Conservation (phyloP, 225 moss, liverwort and hornwort genomes). For the Anthoceros angustus region DNA sequence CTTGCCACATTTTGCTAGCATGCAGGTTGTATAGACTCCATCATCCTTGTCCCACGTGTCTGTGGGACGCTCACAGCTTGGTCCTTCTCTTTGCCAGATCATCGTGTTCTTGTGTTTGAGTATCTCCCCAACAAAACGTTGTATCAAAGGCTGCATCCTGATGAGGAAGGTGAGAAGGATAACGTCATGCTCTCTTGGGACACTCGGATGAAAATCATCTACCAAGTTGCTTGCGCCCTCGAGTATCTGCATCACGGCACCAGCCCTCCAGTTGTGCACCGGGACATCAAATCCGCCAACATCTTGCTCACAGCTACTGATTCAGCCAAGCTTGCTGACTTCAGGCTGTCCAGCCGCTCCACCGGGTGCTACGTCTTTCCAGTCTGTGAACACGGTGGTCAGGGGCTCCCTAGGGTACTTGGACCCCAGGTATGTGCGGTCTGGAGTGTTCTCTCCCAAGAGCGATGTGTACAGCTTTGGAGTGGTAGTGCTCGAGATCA, state of each 20-base stretch:
- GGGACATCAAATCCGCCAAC: background rate
- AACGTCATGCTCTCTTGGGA: background rate
- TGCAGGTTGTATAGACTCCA: background rate
- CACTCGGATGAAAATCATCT: background rate
- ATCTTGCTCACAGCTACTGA: background rate
- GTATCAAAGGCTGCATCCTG: background rate
- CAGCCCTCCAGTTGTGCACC: background rate
- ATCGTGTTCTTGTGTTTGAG: background rate
- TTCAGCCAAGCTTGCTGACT: background rate
- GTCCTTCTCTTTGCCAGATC: background rate
- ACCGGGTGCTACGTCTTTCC: background rate
- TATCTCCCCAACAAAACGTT: background rate
- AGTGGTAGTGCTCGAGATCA: background rate
- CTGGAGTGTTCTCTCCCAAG: background rate
- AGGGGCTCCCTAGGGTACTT: slow-evolving; percentile 1
- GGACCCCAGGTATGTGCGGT: background rate
- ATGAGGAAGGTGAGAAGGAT: background rate
- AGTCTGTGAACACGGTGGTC: background rate
- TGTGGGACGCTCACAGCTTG: background rate
- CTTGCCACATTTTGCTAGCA: background rate
- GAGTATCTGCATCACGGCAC: slow-evolving; percentile 2
- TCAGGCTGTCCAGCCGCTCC: background rate
- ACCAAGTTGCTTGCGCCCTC: background rate
- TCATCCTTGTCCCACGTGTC: background rate
- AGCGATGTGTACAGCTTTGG: slow-evolving; percentile 2